Conservation (phyloP, 805 yeast genomes). For the Teunomyces kruisii region DNA sequence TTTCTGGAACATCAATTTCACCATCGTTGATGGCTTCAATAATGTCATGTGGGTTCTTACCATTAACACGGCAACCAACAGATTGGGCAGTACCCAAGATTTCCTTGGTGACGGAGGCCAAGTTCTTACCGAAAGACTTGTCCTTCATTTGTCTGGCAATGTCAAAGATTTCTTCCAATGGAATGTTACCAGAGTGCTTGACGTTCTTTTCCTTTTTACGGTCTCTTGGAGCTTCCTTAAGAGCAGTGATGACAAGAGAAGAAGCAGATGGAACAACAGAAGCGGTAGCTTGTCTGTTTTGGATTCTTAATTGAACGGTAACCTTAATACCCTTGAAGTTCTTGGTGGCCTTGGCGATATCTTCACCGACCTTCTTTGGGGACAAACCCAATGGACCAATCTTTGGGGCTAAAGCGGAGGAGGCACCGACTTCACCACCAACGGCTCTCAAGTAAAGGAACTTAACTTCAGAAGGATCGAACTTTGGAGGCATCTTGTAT, state of each 20-base stretch:
- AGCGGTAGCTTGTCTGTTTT: conserved; percentile 99
- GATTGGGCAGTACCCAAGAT: conserved; percentile 99
- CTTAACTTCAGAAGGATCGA: conserved; percentile 98
- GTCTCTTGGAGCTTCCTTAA: conserved; percentile 99
- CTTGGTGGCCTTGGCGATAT: conserved; percentile 99
- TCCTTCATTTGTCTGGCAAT: conserved; percentile 97
- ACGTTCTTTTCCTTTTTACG: conserved; percentile 99
- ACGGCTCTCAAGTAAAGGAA: conserved; percentile 99
- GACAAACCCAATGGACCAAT: conserved; percentile 99
- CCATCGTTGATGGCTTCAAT: conserved; percentile 98
- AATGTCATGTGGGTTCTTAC: conserved; percentile 98
- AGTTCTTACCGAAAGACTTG: conserved; percentile 96
- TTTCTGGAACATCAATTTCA: conserved; percentile 90
- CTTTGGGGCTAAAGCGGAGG: conserved; percentile 99
- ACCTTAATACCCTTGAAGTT: conserved; percentile 99
- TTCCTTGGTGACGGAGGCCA: conserved; percentile 97
- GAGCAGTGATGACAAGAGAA: conserved; percentile 96
- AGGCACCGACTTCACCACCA: conserved; percentile 99
- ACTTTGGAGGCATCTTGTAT: conserved; percentile 87
- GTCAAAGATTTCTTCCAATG: conserved; percentile 93
- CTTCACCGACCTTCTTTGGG: conserved; percentile 99
- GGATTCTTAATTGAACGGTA: conserved; percentile 97
- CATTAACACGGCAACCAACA: conserved; percentile 98
- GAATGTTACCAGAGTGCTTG: conserved; percentile 98
- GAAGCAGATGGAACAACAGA: conserved; percentile 99